Evolutionary conservation across 148 eudicot species (phyloP).

Genomic region (Nepenthes gracilis): DNA sequence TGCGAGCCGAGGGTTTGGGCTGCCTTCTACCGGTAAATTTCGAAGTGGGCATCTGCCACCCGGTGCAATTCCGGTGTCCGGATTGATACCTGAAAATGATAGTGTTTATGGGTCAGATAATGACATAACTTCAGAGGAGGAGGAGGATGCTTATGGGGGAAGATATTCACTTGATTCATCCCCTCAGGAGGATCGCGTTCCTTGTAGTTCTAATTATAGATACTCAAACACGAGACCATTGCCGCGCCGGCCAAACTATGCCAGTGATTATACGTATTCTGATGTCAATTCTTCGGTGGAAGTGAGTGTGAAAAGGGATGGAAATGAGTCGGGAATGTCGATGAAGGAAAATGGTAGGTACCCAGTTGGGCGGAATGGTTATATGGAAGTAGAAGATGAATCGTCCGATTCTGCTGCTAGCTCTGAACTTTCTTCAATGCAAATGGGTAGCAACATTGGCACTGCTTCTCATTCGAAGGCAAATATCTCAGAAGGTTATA

Average conservation of each 20-base stretch:
- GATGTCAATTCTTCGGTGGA: slow-evolving; percentile 83
- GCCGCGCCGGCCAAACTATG: slow-evolving; percentile 26
- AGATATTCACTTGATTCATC: slow-evolving; percentile 71
- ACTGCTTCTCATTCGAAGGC: slow-evolving; percentile 23
- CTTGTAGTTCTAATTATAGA: slow-evolving; percentile 13
- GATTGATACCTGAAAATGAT: slow-evolving; percentile 39
- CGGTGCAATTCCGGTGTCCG: slow-evolving; percentile 36
- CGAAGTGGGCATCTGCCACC: slow-evolving; percentile 56
- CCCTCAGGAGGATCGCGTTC: slow-evolving; percentile 54
- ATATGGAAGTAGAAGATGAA: slow-evolving; percentile 51
- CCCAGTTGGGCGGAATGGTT: slow-evolving; percentile 24
- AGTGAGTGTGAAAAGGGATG: slow-evolving; percentile 30
- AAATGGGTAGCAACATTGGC: slow-evolving; percentile 28
- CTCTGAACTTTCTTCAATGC: slow-evolving; percentile 60
- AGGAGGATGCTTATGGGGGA: slow-evolving; percentile 68
- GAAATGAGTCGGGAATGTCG: slow-evolving; percentile 22
- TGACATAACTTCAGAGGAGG: slow-evolving; percentile 49
- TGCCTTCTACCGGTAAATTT: slow-evolving; percentile 60
- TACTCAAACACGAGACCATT: slow-evolving; percentile 21
- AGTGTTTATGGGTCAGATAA: slow-evolving; percentile 43
- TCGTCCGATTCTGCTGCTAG: slow-evolving; percentile 54
- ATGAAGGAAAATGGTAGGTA: slow-evolving; percentile 20
- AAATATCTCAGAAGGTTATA: slow-evolving; percentile 32
- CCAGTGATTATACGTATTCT: slow-evolving; percentile 56
- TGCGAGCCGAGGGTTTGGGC: slow-evolving; percentile 28